Percentiles rank a stretch among this genome's conserved stretches.
Conservation (phyloP, 805 yeast species). For the Candida dajiaensis region DNA sequence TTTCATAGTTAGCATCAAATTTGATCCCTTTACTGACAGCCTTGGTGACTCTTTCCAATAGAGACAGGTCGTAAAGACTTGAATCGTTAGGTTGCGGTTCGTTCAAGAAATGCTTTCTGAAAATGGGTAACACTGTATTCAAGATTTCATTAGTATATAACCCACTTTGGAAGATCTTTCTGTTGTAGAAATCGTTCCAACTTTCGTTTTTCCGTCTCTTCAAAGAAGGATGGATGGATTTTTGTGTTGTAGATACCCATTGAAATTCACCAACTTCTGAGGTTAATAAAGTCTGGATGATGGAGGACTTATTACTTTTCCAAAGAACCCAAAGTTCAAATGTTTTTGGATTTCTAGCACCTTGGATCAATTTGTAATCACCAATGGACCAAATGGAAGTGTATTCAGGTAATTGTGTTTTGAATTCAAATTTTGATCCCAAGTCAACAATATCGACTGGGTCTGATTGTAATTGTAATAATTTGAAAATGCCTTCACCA, state of each 20-base stretch:
- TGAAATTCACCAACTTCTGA: conserved; percentile 18
- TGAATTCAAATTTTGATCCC: conserved; percentile 23
- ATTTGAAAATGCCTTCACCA: conserved; percentile 37
- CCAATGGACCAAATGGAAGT: conserved; percentile 42
- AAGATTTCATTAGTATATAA: conserved; percentile 43
- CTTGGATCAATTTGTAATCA: conserved; percentile 32
- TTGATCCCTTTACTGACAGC: conserved; percentile 28
- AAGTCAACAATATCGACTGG: conserved; percentile 22
- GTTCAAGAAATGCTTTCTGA: conserved; percentile 37
- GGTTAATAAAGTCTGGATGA: conserved; percentile 32
- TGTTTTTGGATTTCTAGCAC: conserved; percentile 3
- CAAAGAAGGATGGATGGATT: conserved; percentile 7
- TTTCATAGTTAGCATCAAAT: conserved; percentile 28
- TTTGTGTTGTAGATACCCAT: conserved; percentile 18
- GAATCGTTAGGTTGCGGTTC: conserved; percentile 20
- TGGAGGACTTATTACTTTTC: conserved; percentile 57
- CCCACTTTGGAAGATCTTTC: conserved; percentile 44
- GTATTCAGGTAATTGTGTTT: conserved; percentile 27
- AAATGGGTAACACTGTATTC: conserved; percentile 46
- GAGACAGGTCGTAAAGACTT: conserved; percentile 21
- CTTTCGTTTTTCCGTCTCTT: conserved; percentile 25
- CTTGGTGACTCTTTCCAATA: conserved; percentile 29
- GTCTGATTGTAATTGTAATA: conserved; percentile 26
- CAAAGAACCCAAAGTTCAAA: conserved; percentile 42
- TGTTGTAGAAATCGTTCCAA: conserved; percentile 34